phyloP scores from a whole-genome alignment of 305 asterid species.

The Nicotiana rustica region DNA sequence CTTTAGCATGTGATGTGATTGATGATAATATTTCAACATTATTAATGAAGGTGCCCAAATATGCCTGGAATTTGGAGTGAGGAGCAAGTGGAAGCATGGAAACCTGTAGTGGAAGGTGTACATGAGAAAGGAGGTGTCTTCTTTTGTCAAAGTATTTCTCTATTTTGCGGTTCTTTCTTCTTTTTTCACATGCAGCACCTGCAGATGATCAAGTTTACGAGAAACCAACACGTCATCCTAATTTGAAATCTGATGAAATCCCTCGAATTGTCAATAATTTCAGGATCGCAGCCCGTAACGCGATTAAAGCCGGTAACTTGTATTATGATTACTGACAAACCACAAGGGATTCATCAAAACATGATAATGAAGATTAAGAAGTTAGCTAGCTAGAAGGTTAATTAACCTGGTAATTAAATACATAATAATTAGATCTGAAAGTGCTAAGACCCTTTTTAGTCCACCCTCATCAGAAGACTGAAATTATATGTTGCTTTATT shows the following conservation, averaged over 20 bases:
- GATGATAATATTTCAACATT: no score
- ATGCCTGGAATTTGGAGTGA: conserved; percentile 25
- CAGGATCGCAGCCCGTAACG: conserved; percentile 31
- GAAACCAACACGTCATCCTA: neutral
- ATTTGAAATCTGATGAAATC: conserved; percentile 22
- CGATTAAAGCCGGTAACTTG: conserved; percentile 31
- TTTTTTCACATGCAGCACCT: neutral
- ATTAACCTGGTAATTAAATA: no score
- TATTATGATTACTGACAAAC: no score
- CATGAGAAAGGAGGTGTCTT: conserved; percentile 35
- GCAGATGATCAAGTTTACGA: conserved; percentile 6
- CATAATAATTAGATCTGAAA: no score
- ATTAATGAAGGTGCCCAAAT: neutral
- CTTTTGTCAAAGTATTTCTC: conserved; percentile 21
- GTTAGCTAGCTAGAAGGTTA: no score
- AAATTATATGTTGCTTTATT: no score
- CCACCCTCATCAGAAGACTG: no score
- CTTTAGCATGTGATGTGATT: no score
- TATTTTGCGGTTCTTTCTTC: no score
- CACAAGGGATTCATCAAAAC: no score
- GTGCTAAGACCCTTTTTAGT: no score
- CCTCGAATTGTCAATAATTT: conserved; percentile 33
- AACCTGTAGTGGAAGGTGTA: conserved; percentile 32
- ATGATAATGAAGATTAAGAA: no score
- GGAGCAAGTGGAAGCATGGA: conserved; percentile 37